Percentiles rank a stretch among this genome's conserved stretches.
Evolutionary conservation across 2,329 filamentous ascomycete species (phyloP).

Genomic region (Davidsoniella virescens): DNA sequence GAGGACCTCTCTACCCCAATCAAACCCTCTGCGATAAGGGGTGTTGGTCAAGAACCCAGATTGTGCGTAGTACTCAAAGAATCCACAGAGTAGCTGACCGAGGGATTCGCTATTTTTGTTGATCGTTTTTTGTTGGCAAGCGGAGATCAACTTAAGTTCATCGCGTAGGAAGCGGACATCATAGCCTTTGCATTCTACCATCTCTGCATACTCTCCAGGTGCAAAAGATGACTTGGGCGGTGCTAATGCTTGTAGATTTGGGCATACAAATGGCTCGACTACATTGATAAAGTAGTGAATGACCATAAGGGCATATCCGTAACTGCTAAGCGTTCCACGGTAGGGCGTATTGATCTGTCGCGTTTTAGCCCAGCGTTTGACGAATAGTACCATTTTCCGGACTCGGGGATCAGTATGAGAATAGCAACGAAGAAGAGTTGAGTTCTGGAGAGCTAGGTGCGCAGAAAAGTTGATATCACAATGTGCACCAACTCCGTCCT

Average conservation of each 20-base stretch:
- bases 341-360: constrained; percentile 79
- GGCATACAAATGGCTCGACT: constrained; percentile 62
- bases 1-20: constrained; percentile 66
- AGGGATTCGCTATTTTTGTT: constrained; percentile 54
- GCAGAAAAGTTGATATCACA: constrained; percentile 90
- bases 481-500: constrained; percentile 61
- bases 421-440: constrained; percentile 67
- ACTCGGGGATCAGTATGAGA: constrained; percentile 64
- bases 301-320: constrained; percentile 85
- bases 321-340: constrained; percentile 71
- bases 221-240: constrained; percentile 24
- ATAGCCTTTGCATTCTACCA: constrained; percentile 41
- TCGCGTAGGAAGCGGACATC: constrained; percentile 66
- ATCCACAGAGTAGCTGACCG: constrained; percentile 58
- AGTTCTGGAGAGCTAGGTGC: constrained; percentile 70
- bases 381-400: constrained; percentile 60
- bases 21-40: constrained; percentile 41
- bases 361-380: constrained; percentile 81
- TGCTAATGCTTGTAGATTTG: constrained; percentile 56
- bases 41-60: constrained; percentile 35
- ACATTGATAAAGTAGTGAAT: constrained; percentile 81
- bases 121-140: constrained; percentile 41
- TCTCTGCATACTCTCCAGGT: constrained; percentile 22
- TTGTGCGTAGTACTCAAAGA: constrained; percentile 76
- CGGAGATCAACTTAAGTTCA: constrained; percentile 48